Evolutionary conservation across 768 basidiomycete species (phyloP).

Genomic region (Leccinum rimulosum): DNA sequence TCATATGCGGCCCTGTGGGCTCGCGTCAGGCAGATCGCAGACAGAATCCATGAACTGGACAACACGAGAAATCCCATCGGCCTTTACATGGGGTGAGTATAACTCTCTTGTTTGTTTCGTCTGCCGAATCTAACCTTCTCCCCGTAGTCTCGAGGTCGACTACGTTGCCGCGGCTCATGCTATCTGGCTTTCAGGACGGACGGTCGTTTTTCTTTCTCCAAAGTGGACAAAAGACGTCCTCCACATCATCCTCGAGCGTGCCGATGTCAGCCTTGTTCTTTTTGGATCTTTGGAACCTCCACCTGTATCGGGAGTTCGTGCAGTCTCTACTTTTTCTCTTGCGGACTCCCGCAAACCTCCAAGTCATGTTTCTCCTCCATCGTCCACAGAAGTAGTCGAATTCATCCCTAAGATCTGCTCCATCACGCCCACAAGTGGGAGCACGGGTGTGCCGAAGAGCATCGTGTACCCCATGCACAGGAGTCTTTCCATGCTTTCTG

Average conservation of each 20-base stretch:
- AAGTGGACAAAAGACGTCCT: conserved; percentile 28
- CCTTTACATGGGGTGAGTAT: conserved; percentile 23
- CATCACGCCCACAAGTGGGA: conserved; percentile 24
- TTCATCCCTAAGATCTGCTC: conserved; percentile 9
- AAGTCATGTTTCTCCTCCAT: conserved; percentile 13
- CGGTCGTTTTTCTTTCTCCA: conserved; percentile 26
- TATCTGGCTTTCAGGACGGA: conserved; percentile 29
- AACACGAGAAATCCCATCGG: conserved; percentile 23
- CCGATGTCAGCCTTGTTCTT: conserved; percentile 22
- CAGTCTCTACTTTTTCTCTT: conserved; percentile 22
- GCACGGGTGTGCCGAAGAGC: conserved; percentile 21
- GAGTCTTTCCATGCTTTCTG: conserved; percentile 12
- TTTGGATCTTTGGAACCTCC: conserved; percentile 17
- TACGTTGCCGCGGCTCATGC: conserved; percentile 29
- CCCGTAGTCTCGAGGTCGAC: conserved; percentile 26
- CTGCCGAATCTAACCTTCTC: not conserved
- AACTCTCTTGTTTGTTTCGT: not conserved
- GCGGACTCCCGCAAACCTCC: conserved; percentile 10
- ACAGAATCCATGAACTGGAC: conserved; percentile 24
- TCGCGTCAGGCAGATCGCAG: conserved; percentile 26
- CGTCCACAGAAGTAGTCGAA: conserved; percentile 15
- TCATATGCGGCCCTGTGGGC: conserved; percentile 30
- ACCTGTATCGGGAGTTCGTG: conserved; percentile 4
- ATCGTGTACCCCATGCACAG: conserved; percentile 18
- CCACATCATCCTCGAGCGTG: conserved; percentile 19